phyloP scores from a whole-genome alignment of 164 flowering plant species.

The Stephania japonica region DNA sequence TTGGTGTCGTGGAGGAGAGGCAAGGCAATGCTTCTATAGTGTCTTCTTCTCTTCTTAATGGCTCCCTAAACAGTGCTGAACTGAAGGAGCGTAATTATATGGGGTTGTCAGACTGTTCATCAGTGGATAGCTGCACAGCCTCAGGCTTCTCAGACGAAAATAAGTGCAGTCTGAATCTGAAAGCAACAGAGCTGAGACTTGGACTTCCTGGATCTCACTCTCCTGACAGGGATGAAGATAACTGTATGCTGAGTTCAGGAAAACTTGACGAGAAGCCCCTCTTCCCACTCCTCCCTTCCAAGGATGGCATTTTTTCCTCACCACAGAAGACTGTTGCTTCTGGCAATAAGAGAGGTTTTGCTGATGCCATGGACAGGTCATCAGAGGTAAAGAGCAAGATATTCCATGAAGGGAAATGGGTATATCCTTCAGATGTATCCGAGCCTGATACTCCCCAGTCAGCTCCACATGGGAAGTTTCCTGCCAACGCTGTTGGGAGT shows the following conservation, averaged over 20 bases:
- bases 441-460: conserved; percentile 34
- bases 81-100: conserved; percentile 74
- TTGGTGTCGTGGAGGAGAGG: conserved; percentile 49
- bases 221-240: conserved; percentile 56
- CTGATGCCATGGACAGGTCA: conserved; percentile 66
- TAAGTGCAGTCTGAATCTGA: conserved; percentile 51
- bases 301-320: conserved; percentile 43
- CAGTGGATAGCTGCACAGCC: conserved; percentile 68
- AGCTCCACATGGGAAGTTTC: conserved; percentile 41
- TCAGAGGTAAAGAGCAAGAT: conserved; percentile 37
- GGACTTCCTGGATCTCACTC: conserved; percentile 96
- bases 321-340: conserved; percentile 46
- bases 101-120: conserved; percentile 75
- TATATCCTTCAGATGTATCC: conserved; percentile 35
- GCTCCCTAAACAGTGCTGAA: conserved; percentile 35
- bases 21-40: conserved; percentile 34
- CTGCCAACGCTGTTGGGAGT: conserved; percentile 19
- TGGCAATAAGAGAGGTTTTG: conserved; percentile 82
- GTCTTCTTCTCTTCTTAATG: conserved; percentile 38
- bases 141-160: conserved; percentile 42
- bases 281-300: conserved; percentile 65
- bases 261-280: conserved; percentile 74
- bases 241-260: conserved; percentile 29
- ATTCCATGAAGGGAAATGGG: conserved; percentile 51
- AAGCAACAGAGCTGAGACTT: conserved; percentile 86